Evolutionary conservation across 176 grass and related monocot species (phyloP), one percentile per base, ranked within the genome.

Genomic region (Tuctoria greenei): DNA sequence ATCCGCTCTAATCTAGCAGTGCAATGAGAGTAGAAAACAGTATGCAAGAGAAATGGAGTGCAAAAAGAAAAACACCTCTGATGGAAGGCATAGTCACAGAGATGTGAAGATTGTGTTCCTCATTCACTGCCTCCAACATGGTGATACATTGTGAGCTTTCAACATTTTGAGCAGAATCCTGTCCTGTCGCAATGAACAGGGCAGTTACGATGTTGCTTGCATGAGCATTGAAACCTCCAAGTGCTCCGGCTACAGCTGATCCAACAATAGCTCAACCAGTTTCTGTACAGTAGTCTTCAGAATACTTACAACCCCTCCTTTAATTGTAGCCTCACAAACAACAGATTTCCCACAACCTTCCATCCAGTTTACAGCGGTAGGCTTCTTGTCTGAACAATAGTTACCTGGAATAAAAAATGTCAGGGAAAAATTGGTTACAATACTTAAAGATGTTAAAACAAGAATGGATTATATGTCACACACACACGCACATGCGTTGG

Each of bases 121-220:
- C 89, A 88, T 92, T 88, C 28, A 84, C 82, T 42, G 76, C 64
- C 74, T 96, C 89, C 72, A 96, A 72, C 93, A 96, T 90, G 72
- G 93, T 90, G 60, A 92, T 88, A 51, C 93, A 92, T 11, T 92
- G 82, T 10, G 93, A 96, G 67, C 93, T 96, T 86, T 92, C 89
- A 50, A 96, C 82, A 86, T 92, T 96, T 85, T 92, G 87, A 13
- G 89, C 93, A 58, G 89, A 89, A 67, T 96, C 93, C 79, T 96
- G 93, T 8, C 90, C 93, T 5, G 93, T 96, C 5, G 93, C 87
- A 64, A 93, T 93, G 80, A 92, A 93, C 31, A 96, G 24, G 2
- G 82, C 87, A 73, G 90, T 83, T 13, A 93, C 87, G 10, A 90
- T 90, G 62, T 93, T 96, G 90, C 90, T 96, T 45, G 90, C 90